Base-by-base conservation (phyloP, 2,329 filamentous ascomycete genomes). In the Rhynchosporium graminicola region DNA sequence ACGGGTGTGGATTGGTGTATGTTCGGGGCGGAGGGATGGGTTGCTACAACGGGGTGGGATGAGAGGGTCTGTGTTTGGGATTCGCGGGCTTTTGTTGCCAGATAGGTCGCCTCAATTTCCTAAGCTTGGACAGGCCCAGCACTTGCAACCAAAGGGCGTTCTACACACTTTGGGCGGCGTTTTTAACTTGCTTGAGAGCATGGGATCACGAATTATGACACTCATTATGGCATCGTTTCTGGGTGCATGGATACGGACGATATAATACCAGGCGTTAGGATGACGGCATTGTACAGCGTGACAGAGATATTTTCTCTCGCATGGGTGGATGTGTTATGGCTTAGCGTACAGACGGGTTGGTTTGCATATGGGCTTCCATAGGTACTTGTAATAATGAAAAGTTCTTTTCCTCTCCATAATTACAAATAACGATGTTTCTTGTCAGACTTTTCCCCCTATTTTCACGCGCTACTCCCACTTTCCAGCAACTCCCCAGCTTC, bases 1-100 rank as follows among this genome's bases (percentile, higher is more conserved):
- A 97, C 92, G 3, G 95, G 95, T 7, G 90, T 98, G 0, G 95
- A 99, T 75, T 99, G 96, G 95, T 99, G 95, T 77, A 77, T 99
- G 50, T 99, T 99, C 76, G 95, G 95, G 4, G 89, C 87, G 29
- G 93, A 96, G 67, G 95, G 95, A 4, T 99, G 95, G 95, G 93
- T 93, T 69, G 93, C 95, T 2, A 96, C 91, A 66, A 91, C 90
- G 1, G 93, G 92, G 0, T 99, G 95, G 95, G 95, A 99, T 72
- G 92, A 97, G 78, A 84, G 87, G 70, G 83, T 99, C 10, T 80
- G 96, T 70, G 85, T 99, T 5, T 99, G 94, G 94, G 95, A 99
- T 79, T 90, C 93, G 45, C 87, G 86, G 69, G 81, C 82, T 12
- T 76, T 85, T 52, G 89, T 90, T 84, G 72, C 61, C 40, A 38